These are phyloP conservation scores for Diaporthe helianthi DNA, from an alignment of 2,329 filamentous ascomycete genomes.

Conservation along the genomic window DNA sequence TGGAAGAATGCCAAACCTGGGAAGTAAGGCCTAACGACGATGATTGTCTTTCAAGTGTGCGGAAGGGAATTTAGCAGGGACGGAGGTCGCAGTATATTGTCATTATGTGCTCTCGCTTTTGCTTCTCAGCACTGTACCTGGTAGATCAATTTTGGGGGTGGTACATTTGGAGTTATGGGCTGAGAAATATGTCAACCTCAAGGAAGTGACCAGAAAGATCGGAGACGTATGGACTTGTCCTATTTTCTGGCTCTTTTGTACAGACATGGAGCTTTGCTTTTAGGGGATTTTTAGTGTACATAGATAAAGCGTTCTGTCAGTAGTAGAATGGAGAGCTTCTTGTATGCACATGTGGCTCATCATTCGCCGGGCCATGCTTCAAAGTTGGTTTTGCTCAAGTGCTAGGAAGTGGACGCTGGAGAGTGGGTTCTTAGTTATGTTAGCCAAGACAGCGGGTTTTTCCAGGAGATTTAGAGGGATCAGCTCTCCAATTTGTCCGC, in stretches of 20 bases:
- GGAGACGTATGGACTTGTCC: too few relatives aligned
- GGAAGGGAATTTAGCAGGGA: not conserved
- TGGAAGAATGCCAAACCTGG: not conserved
- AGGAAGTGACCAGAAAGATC: not conserved
- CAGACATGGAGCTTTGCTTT: not conserved
- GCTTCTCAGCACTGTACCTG: not conserved
- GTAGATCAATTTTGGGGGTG: not conserved
- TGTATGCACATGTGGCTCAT: too few relatives aligned
- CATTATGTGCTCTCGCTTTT: not conserved
- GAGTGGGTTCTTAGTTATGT: slow-evolving; percentile 36
- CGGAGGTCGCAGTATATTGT: too few relatives aligned
- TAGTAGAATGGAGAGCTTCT: not conserved
- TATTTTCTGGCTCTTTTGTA: not conserved
- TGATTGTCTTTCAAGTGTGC: too few relatives aligned
- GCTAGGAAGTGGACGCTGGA: not conserved
- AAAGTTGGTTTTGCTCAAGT: too few relatives aligned
- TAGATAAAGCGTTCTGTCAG: too few relatives aligned
- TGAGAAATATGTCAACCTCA: not conserved
- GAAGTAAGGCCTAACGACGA: not conserved
- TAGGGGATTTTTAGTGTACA: too few relatives aligned
- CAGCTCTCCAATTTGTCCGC: slow-evolving; percentile 40
- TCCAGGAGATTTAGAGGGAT: slow-evolving; percentile 42
- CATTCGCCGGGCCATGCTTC: too few relatives aligned
- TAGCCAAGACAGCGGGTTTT: slow-evolving; percentile 42
- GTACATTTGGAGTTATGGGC: not conserved